These are phyloP conservation scores for Westerdykella sp. DNA, from an alignment of 2,329 filamentous ascomycete genomes.

Conservation along the genomic window DNA sequence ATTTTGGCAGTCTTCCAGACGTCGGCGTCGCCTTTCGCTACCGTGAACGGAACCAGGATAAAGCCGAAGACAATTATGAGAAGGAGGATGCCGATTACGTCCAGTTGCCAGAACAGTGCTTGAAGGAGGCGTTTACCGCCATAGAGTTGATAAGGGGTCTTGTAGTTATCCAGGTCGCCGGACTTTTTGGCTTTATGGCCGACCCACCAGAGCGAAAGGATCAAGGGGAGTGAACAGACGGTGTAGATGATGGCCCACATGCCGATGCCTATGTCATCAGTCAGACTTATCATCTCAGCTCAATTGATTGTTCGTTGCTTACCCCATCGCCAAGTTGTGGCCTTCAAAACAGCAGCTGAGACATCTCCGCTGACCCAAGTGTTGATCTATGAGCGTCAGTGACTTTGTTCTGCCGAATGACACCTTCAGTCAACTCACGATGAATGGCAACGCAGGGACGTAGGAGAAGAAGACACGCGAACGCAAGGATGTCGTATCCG, in stretches of 20 bases:
- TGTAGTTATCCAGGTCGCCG: conserved; percentile 45
- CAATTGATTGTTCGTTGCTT: conserved; percentile 7
- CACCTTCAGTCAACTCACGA: conserved; percentile 29
- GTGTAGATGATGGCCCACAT: conserved; percentile 61
- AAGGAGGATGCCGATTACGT: conserved; percentile 45
- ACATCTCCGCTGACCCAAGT: conserved; percentile 59
- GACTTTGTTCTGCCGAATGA: background rate
- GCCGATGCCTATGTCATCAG: conserved; percentile 29
- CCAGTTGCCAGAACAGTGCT: conserved; percentile 54
- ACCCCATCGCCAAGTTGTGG: conserved; percentile 56
- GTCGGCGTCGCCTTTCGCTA: conserved; percentile 46
- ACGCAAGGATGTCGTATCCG: conserved; percentile 57
- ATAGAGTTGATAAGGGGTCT: conserved; percentile 40
- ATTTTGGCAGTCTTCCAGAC: conserved; percentile 50
- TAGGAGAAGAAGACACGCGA: conserved; percentile 60
- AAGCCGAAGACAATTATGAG: conserved; percentile 45
- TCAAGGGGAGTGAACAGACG: conserved; percentile 49
- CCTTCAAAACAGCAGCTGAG: conserved; percentile 44
- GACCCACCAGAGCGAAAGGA: conserved; percentile 48
- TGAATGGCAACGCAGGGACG: conserved; percentile 53
- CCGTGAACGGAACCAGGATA: conserved; percentile 48
- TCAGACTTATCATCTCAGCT: conserved; percentile 16
- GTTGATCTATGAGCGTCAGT: conserved; percentile 36
- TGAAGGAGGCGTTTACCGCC: conserved; percentile 34
- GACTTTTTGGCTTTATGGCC: conserved; percentile 47